Base-by-base conservation (phyloP, 345 rosid species). In the Camelina sativa region DNA sequence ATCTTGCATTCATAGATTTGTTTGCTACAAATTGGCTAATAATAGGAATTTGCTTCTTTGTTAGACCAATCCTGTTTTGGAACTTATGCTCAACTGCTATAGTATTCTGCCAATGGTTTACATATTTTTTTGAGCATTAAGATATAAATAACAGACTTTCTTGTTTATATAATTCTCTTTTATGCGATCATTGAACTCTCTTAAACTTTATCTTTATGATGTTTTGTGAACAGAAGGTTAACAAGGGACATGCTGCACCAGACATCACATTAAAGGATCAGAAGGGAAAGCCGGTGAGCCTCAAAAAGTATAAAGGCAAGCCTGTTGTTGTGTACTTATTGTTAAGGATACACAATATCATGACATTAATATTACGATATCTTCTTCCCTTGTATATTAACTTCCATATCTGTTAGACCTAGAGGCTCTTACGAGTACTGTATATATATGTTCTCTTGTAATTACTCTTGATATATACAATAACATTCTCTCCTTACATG, bases 221-320 rank as follows among this genome's bases (percentile, higher is more conserved):
- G 15, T 44, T 40, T 43, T 10, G 13, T 67, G 35, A 28, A 67
- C 55, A 89, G 91, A 66, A 93, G 98, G 98, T 83, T 72, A 88
- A 70, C 78, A 90, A 89, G 76, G 97, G 96, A 5, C 84, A 84
- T 64, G 85, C 25, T 37, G 91, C 97, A 17, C 95, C 98, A 15
- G n/a, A 87, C 19, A 90, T 94, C 85, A 85, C 93, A 34, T 79
- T 91, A 84, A 91, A 86, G 76, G 93, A 94, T 81, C 98, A 94
- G 71, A 92, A 91, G 3, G 97, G 96, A n/a, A 94, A 72, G 81
- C 76, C 50, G 11, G 91, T 94, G 65, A 88, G 79, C 80, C 89
- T 94, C 16, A 77, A 87, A 38, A 82, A 87, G 76, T 90, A 86
- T 70, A 91, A 91, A 84, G 98, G 97, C 71, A 94, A 91, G 91